Evolutionary conservation across 495 filamentous ascomycete genomes (phyloP).

Genomic region (Tuber brumale): DNA sequence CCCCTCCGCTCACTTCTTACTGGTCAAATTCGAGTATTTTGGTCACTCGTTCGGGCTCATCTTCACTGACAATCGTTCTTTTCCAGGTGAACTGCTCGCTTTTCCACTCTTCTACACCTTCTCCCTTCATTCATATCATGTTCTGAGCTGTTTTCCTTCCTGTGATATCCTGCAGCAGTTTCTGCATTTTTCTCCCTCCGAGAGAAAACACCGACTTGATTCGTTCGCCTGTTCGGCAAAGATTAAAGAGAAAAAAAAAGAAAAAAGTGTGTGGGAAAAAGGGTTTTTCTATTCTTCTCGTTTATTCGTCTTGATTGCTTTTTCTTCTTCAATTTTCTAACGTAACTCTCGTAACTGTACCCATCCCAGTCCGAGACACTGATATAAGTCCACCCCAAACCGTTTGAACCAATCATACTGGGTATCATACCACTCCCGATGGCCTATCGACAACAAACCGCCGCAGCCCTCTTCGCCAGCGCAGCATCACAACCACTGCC

Average conservation of each 20-base stretch:
- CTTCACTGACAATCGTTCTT: background rate
- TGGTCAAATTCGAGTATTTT: background rate
- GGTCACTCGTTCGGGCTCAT: background rate
- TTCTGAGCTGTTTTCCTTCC: background rate
- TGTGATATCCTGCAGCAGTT: background rate
- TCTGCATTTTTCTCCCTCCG: background rate
- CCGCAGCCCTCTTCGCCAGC: background rate
- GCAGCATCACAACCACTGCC: background rate
- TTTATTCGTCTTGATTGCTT: constrained; percentile 5
- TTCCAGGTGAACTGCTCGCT: background rate
- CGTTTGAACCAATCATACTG: background rate
- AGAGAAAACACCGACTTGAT: background rate
- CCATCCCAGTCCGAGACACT: constrained; percentile 3
- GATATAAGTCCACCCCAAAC: background rate
- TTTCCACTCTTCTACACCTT: background rate
- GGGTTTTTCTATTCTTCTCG: background rate
- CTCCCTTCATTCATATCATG: background rate
- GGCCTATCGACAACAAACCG: constrained; percentile 2
- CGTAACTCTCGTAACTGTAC: background rate
- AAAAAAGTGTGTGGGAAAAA: background rate
- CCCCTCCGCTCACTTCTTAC: background rate
- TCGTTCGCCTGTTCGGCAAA: background rate
- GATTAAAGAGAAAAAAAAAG: background rate
- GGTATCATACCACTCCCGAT: background rate
- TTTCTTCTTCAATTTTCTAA: background rate